Conservation (phyloP, 2,329 filamentous ascomycete genomes). For the Ophiostoma piceae region DNA sequence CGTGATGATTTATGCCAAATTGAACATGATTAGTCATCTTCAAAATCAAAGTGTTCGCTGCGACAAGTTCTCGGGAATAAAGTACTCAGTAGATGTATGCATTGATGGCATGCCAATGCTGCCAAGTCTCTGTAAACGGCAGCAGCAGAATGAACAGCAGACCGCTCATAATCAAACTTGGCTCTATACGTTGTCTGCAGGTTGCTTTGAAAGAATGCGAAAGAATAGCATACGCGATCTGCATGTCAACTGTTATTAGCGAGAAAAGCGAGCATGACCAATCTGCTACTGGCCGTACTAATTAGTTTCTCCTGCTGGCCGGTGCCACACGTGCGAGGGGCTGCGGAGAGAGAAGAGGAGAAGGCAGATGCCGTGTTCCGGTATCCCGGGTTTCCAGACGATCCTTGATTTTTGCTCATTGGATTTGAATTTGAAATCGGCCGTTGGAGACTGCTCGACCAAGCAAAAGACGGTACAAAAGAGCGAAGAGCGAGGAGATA, state of each 20-base stretch:
- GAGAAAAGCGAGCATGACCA: neutral
- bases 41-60: neutral
- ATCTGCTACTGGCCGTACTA: neutral
- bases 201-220: neutral
- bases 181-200: neutral
- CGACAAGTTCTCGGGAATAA: neutral
- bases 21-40: neutral
- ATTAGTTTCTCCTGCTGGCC: neutral
- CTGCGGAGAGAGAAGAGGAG: neutral
- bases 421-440: neutral
- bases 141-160: neutral
- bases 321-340: neutral
- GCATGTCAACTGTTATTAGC: neutral
- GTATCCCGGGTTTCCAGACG: neutral
- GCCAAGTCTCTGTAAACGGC: neutral
- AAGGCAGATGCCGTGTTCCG: neutral
- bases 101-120: neutral
- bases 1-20: neutral
- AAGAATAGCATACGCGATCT: neutral
- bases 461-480: neutral
- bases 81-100: neutral
- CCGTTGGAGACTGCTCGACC: neutral
- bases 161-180: neutral
- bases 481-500: neutral
- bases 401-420: neutral